Percentiles rank a stretch among this genome's conserved stretches.
Conservation (phyloP, 768 basidiomycete genomes). For the Wakefieldia striispora region DNA sequence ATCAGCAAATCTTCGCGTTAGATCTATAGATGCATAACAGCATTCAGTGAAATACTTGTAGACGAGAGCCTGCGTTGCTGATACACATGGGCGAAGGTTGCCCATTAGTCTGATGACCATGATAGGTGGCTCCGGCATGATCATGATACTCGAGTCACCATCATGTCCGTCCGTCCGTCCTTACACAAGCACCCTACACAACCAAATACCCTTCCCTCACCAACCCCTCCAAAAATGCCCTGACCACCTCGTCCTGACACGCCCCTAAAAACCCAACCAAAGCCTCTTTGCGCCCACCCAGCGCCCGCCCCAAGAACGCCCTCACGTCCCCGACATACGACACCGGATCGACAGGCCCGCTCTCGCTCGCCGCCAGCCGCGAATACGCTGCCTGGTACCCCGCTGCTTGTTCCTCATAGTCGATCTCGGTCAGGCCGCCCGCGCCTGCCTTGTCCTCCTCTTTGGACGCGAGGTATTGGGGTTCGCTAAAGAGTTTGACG, state of each 20-base stretch:
- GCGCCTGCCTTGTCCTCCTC: slow-evolving; percentile 49
- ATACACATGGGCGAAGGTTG: too few species aligned
- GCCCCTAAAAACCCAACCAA: slow-evolving; percentile 20
- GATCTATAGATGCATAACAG: too few species aligned
- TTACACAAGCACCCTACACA: slow-evolving; percentile 10
- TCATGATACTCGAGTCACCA: too few species aligned
- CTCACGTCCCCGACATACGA: slow-evolving; percentile 57
- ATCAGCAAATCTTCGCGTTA: too few species aligned
- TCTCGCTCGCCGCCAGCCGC: slow-evolving; percentile 79
- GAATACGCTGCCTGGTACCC: slow-evolving; percentile 97
- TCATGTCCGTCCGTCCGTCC: too few species aligned
- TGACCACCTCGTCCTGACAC: slow-evolving; percentile 20
- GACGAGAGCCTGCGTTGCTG: too few species aligned
- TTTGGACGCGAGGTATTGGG: slow-evolving; percentile 55
- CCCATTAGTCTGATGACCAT: too few species aligned
- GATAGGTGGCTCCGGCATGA: too few species aligned
- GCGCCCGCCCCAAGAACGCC: slow-evolving; percentile 48
- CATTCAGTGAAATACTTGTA: too few species aligned
- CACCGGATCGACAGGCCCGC: slow-evolving; percentile 55
- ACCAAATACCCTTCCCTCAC: slow-evolving; percentile 30
- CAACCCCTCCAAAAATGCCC: slow-evolving; percentile 33
- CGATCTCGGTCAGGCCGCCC: slow-evolving; percentile 63
- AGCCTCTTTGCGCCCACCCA: slow-evolving; percentile 20
- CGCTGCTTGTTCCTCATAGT: slow-evolving; percentile 85
- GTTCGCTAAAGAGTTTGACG: slow-evolving; percentile 73